Percentiles rank a stretch among this genome's conserved stretches.
phyloP scores from a whole-genome alignment of 306 rosid species.

The Leucaena leucocephala region DNA sequence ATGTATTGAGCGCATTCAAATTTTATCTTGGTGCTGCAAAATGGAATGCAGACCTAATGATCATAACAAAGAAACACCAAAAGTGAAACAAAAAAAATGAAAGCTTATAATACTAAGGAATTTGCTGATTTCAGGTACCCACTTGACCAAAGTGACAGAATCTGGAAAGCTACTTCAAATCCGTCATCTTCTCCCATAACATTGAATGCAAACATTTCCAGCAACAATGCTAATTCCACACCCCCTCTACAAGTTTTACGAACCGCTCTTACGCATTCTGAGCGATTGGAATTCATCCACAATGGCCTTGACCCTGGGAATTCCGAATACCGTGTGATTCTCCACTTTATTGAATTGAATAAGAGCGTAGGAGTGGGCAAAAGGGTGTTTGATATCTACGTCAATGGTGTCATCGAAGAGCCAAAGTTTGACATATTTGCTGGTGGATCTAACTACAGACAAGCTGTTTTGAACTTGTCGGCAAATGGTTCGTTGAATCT shows the following conservation, averaged over 20 bases:
- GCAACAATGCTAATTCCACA: conserved; percentile 35
- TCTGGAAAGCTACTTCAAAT: conserved; percentile 55
- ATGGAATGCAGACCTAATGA: background rate
- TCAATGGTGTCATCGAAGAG: conserved; percentile 46
- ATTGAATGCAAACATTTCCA: conserved; percentile 32
- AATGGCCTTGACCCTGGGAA: conserved; percentile 42
- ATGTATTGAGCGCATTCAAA: background rate
- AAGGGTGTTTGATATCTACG: conserved; percentile 74
- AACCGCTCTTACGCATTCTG: conserved; percentile 63
- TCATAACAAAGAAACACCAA: conserved; percentile 11
- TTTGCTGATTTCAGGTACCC: conserved; percentile 63
- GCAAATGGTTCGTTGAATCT: conserved; percentile 69
- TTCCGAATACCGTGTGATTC: conserved; percentile 55
- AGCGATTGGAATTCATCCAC: conserved; percentile 55
- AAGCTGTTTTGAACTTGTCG: conserved; percentile 49
- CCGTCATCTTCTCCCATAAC: conserved; percentile 17
- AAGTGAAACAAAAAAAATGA: too few species aligned
- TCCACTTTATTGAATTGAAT: conserved; percentile 72
- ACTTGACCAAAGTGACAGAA: conserved; percentile 72
- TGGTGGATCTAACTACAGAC: conserved; percentile 59
- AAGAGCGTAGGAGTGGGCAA: conserved; percentile 46
- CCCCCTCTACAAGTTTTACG: conserved; percentile 64
- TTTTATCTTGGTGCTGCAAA: conserved; percentile 23
- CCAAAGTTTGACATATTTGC: conserved; percentile 55
- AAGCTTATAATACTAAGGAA: background rate